Evolutionary conservation across 2,329 filamentous ascomycete genomes (phyloP).

Genomic region (Colletotrichum magnum): DNA sequence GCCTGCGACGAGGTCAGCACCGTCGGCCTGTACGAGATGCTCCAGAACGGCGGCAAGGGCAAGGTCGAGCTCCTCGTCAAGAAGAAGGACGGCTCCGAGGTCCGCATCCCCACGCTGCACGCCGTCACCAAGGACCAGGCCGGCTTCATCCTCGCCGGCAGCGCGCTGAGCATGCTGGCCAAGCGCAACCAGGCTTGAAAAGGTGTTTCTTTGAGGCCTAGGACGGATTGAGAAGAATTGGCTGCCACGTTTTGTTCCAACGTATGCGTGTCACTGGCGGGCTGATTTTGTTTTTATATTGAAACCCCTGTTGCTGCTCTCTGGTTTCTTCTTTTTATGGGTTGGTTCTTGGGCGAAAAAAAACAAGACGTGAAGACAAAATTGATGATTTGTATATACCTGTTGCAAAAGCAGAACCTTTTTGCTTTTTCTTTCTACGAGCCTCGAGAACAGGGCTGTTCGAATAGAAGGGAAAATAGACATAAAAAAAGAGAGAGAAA

Average conservation of each 20-base stretch:
- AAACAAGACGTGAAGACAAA: not conserved
- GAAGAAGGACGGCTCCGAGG: constrained; percentile 72
- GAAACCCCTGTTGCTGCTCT: not conserved
- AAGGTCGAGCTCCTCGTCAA: constrained; percentile 80
- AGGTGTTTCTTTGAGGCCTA: no score
- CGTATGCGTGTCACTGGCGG: no score
- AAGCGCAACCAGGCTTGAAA: constrained; percentile 57
- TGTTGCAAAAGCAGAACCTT: not conserved
- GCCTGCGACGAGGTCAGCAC: constrained; percentile 89
- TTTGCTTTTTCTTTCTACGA: not conserved
- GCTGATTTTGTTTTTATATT: no score
- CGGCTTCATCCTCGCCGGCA: constrained; percentile 92
- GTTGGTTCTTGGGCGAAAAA: not conserved
- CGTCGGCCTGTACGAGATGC: constrained; percentile 85
- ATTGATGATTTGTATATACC: not conserved
- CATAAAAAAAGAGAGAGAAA: not conserved
- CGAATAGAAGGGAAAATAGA: not conserved
- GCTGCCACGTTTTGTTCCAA: no score
- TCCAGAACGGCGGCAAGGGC: constrained; percentile 83
- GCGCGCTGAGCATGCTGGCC: constrained; percentile 90
- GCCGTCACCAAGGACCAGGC: constrained; percentile 92
- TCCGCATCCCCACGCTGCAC: constrained; percentile 85
- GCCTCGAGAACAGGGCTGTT: not conserved
- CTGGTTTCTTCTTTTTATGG: not conserved
- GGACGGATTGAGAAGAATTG: no score